A percentile compares a stretch with the other conserved stretches of the same genome.
These are phyloP conservation scores for Quercus mongolica DNA, from an alignment of 306 rosid species.

Conservation along the genomic window DNA sequence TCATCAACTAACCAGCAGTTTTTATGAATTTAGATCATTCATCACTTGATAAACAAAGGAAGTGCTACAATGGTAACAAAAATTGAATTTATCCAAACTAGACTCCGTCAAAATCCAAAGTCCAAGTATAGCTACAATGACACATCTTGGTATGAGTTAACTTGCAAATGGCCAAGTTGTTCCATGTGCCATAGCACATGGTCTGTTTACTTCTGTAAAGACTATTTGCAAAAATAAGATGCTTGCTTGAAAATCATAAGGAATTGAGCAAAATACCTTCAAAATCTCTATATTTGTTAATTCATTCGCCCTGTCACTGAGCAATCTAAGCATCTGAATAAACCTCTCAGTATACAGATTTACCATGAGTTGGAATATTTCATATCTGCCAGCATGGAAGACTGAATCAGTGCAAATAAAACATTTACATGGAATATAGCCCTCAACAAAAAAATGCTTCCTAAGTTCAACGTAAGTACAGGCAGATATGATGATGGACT, in stretches of 20 bases:
- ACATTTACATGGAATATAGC: constrained; percentile 8
- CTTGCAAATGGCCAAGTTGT: background rate
- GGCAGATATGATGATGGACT: background rate
- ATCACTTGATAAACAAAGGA: background rate
- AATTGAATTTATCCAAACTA: background rate
- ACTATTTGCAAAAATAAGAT: background rate
- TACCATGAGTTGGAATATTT: constrained; percentile 95
- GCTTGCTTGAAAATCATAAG: constrained; percentile 18
- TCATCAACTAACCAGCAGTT: background rate
- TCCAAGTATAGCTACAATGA: background rate
- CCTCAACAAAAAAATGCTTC: background rate
- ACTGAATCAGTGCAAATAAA: constrained; percentile 23
- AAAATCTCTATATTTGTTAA: constrained; percentile 90
- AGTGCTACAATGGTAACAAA: background rate
- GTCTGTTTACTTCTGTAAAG: background rate
- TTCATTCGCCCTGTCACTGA: constrained; percentile 85
- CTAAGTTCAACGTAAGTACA: constrained; percentile 1
- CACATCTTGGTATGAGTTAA: background rate
- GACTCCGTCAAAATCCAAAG: background rate
- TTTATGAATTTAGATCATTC: background rate
- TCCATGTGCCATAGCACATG: background rate
- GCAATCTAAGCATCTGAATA: constrained; percentile 93
- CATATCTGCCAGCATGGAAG: constrained; percentile 68
- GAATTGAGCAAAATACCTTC: constrained; percentile 55
- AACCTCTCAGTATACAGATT: constrained; percentile 94